phyloP scores from a whole-genome alignment of 1,139 yeast genomes.

The Magnusiomyces starmeri region DNA sequence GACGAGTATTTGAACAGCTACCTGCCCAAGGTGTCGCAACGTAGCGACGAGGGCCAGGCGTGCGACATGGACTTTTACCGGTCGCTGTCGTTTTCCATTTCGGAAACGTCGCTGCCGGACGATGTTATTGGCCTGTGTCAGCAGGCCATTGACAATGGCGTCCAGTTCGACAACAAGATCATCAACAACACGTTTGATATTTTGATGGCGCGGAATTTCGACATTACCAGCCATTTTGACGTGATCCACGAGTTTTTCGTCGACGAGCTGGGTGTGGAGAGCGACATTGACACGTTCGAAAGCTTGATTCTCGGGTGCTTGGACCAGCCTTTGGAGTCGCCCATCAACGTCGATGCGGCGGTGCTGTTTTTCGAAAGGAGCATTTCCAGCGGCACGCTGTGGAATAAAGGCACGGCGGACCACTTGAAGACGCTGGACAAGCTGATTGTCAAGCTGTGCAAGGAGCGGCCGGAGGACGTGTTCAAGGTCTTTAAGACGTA shows the following conservation, averaged over 20 bases:
- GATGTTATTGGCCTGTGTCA: conserved; percentile 1
- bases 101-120: neutral
- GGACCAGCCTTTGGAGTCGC: conserved; percentile 2
- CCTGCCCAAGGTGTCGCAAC: neutral
- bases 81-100: conserved; percentile 5
- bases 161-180: conserved; percentile 8
- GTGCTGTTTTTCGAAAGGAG: conserved; percentile 35
- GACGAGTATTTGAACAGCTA: conserved; percentile 8
- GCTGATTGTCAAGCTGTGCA: conserved; percentile 29
- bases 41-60: conserved; percentile 1
- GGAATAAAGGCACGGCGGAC: conserved; percentile 37
- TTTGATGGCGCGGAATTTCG: conserved; percentile 4
- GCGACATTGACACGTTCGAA: conserved; percentile 12
- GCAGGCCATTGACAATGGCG: neutral
- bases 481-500: conserved; percentile 28
- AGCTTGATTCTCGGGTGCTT: conserved; percentile 8
- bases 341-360: conserved; percentile 27
- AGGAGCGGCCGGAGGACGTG: conserved; percentile 25
- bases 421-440: conserved; percentile 32
- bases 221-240: conserved; percentile 5
- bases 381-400: conserved; percentile 38
- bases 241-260: conserved; percentile 5
- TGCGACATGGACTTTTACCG: conserved; percentile 10
- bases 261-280: conserved; percentile 10
- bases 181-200: conserved; percentile 15